A percentile compares a stretch with the other conserved stretches of the same genome.
These are phyloP conservation scores for Jacaranda copaia DNA, from an alignment of 257 asterid species.

Conservation along the genomic window DNA sequence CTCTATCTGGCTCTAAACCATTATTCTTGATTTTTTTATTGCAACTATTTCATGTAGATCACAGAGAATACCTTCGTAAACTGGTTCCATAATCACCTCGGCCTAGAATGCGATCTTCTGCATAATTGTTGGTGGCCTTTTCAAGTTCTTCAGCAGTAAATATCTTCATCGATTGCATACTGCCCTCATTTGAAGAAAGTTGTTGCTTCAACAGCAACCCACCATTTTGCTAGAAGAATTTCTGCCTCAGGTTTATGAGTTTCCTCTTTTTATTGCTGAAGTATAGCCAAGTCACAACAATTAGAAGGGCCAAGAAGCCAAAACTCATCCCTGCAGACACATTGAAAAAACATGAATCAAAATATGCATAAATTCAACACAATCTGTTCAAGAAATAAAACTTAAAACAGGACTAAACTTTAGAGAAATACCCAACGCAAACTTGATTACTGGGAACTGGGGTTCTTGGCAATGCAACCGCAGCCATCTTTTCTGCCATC, in stretches of 20 bases:
- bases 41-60: slow-evolving; percentile 52
- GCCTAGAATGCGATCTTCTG: slow-evolving; percentile 60
- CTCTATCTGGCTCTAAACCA: slow-evolving; percentile 63
- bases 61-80: slow-evolving; percentile 57
- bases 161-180: slow-evolving; percentile 37
- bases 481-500: too few species aligned
- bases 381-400: too few species aligned
- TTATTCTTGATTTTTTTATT: slow-evolving; percentile 53
- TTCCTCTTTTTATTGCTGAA: too few species aligned
- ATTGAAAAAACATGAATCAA: too few species aligned
- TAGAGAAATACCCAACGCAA: too few species aligned
- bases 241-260: slow-evolving; percentile 32
- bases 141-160: slow-evolving; percentile 49
- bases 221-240: slow-evolving; percentile 49
- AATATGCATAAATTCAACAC: too few species aligned
- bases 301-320: too few species aligned
- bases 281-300: too few species aligned
- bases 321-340: too few species aligned
- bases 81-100: slow-evolving; percentile 63
- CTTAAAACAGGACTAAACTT: too few species aligned
- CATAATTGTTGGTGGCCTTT: slow-evolving; percentile 31
- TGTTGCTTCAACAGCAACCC: slow-evolving; percentile 28
- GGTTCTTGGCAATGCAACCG: too few species aligned
- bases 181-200: slow-evolving; percentile 40
- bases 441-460: too few species aligned